A percentile compares a stretch with the other conserved stretches of the same genome.
phyloP scores from a whole-genome alignment of 345 rosid species.

The Hibiscus tridactylites region DNA sequence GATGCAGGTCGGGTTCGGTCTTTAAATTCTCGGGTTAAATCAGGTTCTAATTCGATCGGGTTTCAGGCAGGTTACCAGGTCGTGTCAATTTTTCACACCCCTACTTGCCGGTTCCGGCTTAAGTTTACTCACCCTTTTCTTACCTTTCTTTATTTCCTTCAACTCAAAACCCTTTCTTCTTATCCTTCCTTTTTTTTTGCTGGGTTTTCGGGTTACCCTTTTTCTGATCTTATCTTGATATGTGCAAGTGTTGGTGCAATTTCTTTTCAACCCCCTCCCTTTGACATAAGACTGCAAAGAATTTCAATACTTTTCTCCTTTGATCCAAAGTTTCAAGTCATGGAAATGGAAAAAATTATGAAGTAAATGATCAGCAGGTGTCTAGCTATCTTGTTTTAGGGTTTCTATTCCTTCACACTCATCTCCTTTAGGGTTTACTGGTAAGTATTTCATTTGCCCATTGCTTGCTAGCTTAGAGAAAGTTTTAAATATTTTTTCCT shows the following conservation, averaged over 20 bases:
- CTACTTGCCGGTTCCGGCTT: constrained; percentile 32
- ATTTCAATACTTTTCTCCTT: neutral
- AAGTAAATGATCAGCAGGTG: constrained; percentile 11
- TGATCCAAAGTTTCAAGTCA: constrained; percentile 10
- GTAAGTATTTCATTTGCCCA: constrained; percentile 4
- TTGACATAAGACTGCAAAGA: constrained; percentile 6
- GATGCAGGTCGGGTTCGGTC: no score
- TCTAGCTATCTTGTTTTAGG: constrained; percentile 25
- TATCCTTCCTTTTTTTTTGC: neutral
- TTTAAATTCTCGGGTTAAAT: no score
- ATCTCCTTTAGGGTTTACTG: constrained; percentile 32
- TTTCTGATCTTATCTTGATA: constrained; percentile 17
- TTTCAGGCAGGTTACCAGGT: no score
- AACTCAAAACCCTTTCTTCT: neutral
- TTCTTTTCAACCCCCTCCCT: constrained; percentile 28
- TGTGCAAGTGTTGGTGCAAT: constrained; percentile 42
- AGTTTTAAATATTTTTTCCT: no score
- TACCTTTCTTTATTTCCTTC: neutral
- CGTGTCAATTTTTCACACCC: no score
- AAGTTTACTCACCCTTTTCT: neutral
- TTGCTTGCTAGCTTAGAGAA: neutral
- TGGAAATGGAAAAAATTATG: neutral
- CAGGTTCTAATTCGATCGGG: no score
- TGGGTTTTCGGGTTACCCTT: neutral
- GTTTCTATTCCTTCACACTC: constrained; percentile 17